Evolutionary conservation across 2,329 filamentous ascomycete genomes (phyloP), one percentile per base, ranked within the genome.

Genomic region (Dothideomycetes sp.): DNA sequence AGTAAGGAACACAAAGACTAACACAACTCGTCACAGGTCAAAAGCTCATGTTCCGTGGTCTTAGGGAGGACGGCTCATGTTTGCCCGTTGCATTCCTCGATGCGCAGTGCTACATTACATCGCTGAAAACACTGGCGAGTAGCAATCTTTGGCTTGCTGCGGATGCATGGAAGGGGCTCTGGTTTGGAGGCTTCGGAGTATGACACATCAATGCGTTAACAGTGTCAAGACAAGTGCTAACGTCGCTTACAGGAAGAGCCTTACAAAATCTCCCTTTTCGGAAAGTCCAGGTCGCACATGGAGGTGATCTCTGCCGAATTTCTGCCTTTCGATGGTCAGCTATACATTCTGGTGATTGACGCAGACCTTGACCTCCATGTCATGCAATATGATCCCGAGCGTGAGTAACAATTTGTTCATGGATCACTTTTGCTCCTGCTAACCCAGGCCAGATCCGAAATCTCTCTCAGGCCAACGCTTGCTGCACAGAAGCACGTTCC

Each of bases 81-180:
- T 70, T 96, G 1, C 91, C 91, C 0, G 89, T 98, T 3, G 91
- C 91, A 0, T 98, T 98, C 57, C 83, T 98, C 71, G 91, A 98
- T 55, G 93, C 95, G 79, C 91, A 85, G 64, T 93, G 84, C 61
- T 91, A 94, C 54, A 85, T 94, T 10, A 84, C 80, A 2, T 78
- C 82, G n/a, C 74, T 86, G 40, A 91, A 88, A 55, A 84, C 86
- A 53, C 71, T 98, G 13, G 78, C 79, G 3, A 78, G 82, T 1
- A 93, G 86, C 0, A 88, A 89, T 0, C 71, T 98, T 57, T 87
- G 84, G 54, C 70, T 94, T 9, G 79, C 95, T 64, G 84, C 84
- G 0, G 91, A 98, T 64, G 84, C 83, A 1, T 79, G 91, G 57
- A 94, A 94, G 64, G 91, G 91, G 0, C 71, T 96, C 2, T 96